Evolutionary conservation across 2,329 filamentous ascomycete genomes (phyloP), one percentile per base, ranked within the genome.

Genomic region (Penicillium polonicum): DNA sequence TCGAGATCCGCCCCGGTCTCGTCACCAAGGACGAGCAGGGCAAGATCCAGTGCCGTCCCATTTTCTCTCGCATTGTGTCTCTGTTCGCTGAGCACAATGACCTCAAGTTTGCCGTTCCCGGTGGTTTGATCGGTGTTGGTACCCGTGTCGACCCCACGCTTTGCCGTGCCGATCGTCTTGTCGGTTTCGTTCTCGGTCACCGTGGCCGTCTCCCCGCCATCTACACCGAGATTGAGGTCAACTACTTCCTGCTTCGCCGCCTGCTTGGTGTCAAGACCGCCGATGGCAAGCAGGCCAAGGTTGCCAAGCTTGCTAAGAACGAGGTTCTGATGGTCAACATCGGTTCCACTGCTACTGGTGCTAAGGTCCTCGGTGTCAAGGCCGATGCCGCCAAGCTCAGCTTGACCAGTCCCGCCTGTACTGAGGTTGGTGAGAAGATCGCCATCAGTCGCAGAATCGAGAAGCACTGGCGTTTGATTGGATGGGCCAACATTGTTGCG

Each of bases 241-340:
- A 97, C 85, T 99, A 97, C 84, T 99, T 97, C 85, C 85, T 99
- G 61, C 88, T 99, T 63, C 90, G 93, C 70, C 86, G 94, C 70
- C 84, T 99, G 62, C 86, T 99, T 57, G 94, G 94, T 86, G 94
- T 99, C 71, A 92, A 95, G 81, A 96, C 94, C 46, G 92, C 93
- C 62, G 94, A 99, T 68, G 94, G 94, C 75, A 99, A 99, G 84
- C 94, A 97, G 80, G 93, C 93, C 72, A 99, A 99, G 88, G 94
- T 99, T 66, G 92, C 92, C 70, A 99, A 99, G 83, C 84, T 99
- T 65, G 83, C 92, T 57, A 99, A 97, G 87, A 97, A 96, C 80
- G 94, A 99, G 78, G 92, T 97, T 71, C 88, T 99, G 78, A 97
- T 99, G 94, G 94, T 99, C 66, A 99, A 99, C 83, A 99, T 99